Percentiles rank a stretch among this genome's conserved stretches.
These are phyloP conservation scores for Acacia crassicarpa DNA, from an alignment of 306 rosid genomes.

Conservation along the genomic window DNA sequence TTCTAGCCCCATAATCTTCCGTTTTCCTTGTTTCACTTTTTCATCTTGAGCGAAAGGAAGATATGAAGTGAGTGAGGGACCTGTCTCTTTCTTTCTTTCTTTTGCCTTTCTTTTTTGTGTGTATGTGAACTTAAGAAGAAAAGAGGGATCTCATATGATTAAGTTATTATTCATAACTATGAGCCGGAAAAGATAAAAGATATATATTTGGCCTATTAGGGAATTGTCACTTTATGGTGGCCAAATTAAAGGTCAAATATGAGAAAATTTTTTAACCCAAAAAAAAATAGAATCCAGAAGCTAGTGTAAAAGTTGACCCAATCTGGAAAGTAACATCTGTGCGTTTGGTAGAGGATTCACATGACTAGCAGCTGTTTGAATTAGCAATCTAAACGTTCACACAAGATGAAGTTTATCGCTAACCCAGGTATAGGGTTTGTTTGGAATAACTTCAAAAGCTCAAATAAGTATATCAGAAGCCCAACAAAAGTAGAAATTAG, in stretches of 20 bases:
- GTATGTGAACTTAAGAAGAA: background rate
- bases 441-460: no score
- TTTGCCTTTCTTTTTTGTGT: background rate
- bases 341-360: background rate
- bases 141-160: conserved; percentile 13
- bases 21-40: background rate
- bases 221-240: background rate
- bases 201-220: background rate
- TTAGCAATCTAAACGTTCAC: no score
- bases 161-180: background rate
- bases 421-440: no score
- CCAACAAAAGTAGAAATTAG: no score
- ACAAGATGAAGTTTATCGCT: no score
- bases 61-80: background rate
- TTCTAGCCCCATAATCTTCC: background rate
- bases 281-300: background rate
- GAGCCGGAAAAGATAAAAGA: background rate
- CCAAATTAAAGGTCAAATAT: background rate
- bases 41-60: background rate
- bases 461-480: no score
- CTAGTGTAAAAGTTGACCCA: background rate
- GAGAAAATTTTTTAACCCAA: background rate
- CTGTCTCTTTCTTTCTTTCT: background rate
- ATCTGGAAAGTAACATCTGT: background rate
- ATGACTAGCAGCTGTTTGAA: background rate